Conservation (phyloP, 495 filamentous ascomycete species). For the Glonium stellatum region DNA sequence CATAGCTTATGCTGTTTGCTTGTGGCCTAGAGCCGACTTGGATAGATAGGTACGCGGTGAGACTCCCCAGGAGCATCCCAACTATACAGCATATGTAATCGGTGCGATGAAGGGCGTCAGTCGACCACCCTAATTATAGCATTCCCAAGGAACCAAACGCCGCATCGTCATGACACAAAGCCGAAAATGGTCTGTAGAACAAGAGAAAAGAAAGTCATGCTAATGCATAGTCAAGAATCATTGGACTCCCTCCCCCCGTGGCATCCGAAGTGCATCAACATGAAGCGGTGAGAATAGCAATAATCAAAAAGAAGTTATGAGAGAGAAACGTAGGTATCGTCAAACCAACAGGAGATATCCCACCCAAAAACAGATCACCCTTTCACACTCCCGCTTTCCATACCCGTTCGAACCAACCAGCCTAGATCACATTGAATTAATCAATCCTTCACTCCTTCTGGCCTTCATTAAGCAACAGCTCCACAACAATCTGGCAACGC, state of each 20-base stretch:
- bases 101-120: too few relatives aligned
- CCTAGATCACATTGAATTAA: not conserved
- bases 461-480: constrained; percentile 91
- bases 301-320: not conserved
- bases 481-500: constrained; percentile 76
- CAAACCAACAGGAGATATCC: not conserved
- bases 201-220: too few relatives aligned
- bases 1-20: too few relatives aligned
- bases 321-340: not conserved
- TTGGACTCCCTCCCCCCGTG: not conserved
- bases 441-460: constrained; percentile 56
- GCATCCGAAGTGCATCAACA: not conserved
- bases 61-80: too few relatives aligned
- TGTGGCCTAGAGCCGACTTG: too few relatives aligned
- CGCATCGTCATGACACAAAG: too few relatives aligned
- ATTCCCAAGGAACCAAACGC: too few relatives aligned
- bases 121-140: too few relatives aligned
- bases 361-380: not conserved
- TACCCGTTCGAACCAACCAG: not conserved
- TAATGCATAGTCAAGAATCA: too few relatives aligned
- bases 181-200: too few relatives aligned
- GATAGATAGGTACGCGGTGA: too few relatives aligned
- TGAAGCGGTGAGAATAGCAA: not conserved
- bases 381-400: not conserved
- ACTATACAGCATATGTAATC: too few relatives aligned